Evolutionary conservation across 2,329 filamentous ascomycete species (phyloP).

Genomic region (Penicillium sp.): DNA sequence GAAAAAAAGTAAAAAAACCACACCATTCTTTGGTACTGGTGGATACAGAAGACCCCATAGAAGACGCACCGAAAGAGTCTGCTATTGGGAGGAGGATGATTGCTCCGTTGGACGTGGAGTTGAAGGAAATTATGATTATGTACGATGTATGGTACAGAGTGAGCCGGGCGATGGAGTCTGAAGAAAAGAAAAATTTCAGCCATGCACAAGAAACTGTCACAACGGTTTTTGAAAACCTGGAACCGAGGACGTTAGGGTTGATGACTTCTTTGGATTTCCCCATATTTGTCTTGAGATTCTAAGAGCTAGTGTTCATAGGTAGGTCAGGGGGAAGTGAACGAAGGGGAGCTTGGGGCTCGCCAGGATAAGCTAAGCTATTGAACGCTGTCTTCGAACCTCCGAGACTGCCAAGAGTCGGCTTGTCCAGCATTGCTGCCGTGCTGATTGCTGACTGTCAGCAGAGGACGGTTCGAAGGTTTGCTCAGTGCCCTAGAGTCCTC

Average conservation of each 20-base stretch:
- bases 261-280: conserved; percentile 2
- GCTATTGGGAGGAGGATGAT: conserved; percentile 7
- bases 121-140: conserved; percentile 7
- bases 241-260: conserved; percentile 3
- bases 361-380: neutral
- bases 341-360: neutral
- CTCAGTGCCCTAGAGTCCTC: neutral
- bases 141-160: neutral
- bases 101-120: conserved; percentile 8
- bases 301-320: neutral
- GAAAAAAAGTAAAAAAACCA: conserved; percentile 5
- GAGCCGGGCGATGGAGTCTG: too few relatives aligned
- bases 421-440: neutral
- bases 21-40: conserved; percentile 9
- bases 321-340: neutral
- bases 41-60: conserved; percentile 28
- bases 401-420: conserved; percentile 12
- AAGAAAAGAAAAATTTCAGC: neutral
- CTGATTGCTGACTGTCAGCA: neutral
- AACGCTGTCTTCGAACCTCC: neutral
- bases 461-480: neutral
- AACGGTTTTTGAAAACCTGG: conserved; percentile 1
- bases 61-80: conserved; percentile 20
- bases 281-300: neutral
- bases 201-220: neutral